phyloP scores from a whole-genome alignment of 768 basidiomycete species.

The Tricholoma terreum region DNA sequence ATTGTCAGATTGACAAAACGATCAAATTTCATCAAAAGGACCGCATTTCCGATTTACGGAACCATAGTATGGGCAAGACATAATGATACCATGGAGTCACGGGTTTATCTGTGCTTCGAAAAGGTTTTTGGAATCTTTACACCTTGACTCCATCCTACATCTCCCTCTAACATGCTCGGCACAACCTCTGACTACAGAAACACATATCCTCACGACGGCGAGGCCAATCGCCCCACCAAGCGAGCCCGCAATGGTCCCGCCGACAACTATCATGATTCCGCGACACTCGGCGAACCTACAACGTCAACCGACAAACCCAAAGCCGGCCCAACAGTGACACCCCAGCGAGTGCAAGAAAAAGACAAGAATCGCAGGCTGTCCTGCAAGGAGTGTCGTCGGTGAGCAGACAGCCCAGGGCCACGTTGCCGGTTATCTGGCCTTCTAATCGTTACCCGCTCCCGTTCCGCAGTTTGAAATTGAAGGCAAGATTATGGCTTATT shows the following conservation, averaged over 20 bases:
- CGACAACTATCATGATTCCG: slow-evolving; percentile 3
- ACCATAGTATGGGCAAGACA: too few relatives aligned
- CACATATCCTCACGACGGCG: neutral
- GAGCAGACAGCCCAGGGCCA: slow-evolving; percentile 7
- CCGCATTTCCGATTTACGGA: too few relatives aligned
- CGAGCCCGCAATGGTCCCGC: slow-evolving; percentile 1
- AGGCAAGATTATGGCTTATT: slow-evolving; percentile 27
- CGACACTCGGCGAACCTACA: neutral
- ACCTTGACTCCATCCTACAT: slow-evolving; percentile 6
- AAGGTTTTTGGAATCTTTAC: slow-evolving; percentile 3
- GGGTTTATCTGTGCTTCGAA: slow-evolving; percentile 1
- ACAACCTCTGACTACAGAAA: slow-evolving; percentile 14
- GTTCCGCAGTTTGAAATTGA: slow-evolving; percentile 43
- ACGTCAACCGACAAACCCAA: neutral
- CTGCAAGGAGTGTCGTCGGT: slow-evolving; percentile 53
- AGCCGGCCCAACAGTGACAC: neutral
- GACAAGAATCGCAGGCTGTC: slow-evolving; percentile 44
- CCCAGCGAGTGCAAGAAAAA: slow-evolving; percentile 31
- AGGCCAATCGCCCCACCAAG: slow-evolving; percentile 1
- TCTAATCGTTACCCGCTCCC: slow-evolving; percentile 1
- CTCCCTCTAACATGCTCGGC: slow-evolving; percentile 20
- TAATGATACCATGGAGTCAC: neutral
- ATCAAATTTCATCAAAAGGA: neutral
- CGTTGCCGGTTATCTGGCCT: neutral
- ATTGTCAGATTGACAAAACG: neutral